Evolutionary conservation across 148 eudicot species (phyloP), one percentile per base, ranked within the genome.

Genomic region (Nepenthes mirabilis): DNA sequence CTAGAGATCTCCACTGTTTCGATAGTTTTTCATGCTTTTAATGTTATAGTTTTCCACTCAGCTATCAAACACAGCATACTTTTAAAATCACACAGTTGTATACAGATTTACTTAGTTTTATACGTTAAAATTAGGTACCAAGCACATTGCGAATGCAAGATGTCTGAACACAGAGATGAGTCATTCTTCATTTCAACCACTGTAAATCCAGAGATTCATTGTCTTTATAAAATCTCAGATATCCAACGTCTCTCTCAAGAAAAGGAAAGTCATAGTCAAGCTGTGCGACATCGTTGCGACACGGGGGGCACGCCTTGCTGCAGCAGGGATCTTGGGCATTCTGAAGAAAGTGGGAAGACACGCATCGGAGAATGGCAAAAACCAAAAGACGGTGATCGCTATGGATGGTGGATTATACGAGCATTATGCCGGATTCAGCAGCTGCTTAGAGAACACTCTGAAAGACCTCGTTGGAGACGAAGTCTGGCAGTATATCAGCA

Each of bases 221-320:
- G 35, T 52, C 3, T 35, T 37, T 54, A 37, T 57, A 35, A 1
- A 56, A 40, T 33, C 69, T 49, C 73, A 82, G 97, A 70, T 89
- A 66, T 72, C 83, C 2, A 67, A 62, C 33, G 75, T 85, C 47
- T 76, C 90, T 3, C 64, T 86, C 53, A 82, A 80, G 65, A 82
- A 74, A 54, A 82, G 88, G 65, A 78, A 68, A 67, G 68, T 76
- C 2, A 80, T 89, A 67, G 77, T 82, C 0, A 69, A 76, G 74
- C 78, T 86, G 23, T 76, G 86, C 72, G 55, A 77, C 66, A 90
- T 86, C 4, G 83, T 91, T 1, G 85, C 91, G 2, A 65, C 75
- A 49, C 80, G 91, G 60, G 97, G 87, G 35, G 95, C 97, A 52
- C 82, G 91, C 36, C 82, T 91, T 43, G 57, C 97, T 36, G 89